Conservation (phyloP, 1,284 basidiomycete species). For the Boletus sp. region DNA sequence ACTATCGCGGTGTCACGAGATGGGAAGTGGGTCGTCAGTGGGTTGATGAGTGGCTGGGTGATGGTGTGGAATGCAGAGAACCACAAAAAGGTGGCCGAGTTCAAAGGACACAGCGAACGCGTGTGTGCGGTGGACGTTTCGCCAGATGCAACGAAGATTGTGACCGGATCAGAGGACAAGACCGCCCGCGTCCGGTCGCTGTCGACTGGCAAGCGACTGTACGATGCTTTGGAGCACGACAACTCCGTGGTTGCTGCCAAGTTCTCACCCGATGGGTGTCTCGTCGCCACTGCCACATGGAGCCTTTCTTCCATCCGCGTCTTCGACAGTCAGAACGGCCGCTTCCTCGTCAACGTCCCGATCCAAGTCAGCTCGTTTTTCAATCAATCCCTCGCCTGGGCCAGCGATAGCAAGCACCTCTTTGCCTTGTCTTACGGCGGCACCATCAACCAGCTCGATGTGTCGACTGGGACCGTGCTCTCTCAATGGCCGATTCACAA, state of each 20-base stretch:
- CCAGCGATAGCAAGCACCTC: not conserved
- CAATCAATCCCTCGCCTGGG: not conserved
- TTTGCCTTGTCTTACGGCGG: not conserved
- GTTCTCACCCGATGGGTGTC: not conserved
- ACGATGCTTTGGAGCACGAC: not conserved
- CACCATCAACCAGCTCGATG: not conserved
- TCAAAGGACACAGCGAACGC: not conserved
- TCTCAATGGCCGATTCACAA: not conserved
- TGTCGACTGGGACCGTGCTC: not conserved
- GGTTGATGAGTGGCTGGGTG: not conserved
- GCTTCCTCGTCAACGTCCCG: not conserved
- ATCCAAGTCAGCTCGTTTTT: not conserved
- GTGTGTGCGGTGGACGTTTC: not conserved
- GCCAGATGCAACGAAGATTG: not conserved
- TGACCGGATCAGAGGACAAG: not conserved
- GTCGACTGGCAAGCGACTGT: not conserved
- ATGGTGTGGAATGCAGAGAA: not conserved
- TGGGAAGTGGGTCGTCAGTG: not conserved
- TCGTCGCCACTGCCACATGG: not conserved
- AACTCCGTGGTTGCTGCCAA: not conserved
- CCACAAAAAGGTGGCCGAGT: not conserved
- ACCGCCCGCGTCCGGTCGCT: not conserved
- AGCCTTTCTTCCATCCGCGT: not conserved
- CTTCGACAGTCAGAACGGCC: not conserved
- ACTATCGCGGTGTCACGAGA: not conserved